Evolutionary conservation across 2,329 filamentous ascomycete species (phyloP).

Genomic region (Zelopaecilomyces penicillatus): DNA sequence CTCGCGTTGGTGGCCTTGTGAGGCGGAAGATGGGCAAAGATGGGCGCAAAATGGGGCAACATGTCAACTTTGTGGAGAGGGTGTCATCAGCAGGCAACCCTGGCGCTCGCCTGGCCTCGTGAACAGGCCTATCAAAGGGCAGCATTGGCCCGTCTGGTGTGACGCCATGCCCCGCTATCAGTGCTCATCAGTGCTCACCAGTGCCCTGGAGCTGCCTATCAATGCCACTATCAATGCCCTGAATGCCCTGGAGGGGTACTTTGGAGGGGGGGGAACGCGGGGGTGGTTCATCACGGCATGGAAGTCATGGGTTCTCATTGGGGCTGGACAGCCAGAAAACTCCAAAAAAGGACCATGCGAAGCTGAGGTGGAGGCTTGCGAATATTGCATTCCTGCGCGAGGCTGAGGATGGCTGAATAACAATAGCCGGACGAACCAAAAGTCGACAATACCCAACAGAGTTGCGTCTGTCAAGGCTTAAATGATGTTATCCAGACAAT

Average conservation of each 20-base stretch:
- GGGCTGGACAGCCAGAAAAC: no score
- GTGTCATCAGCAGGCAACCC: constrained; percentile 16
- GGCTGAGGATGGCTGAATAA: no score
- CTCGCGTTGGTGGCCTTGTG: constrained; percentile 16
- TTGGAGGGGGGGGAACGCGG: background rate
- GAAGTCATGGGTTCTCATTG: no score
- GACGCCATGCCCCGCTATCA: background rate
- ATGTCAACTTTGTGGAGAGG: background rate
- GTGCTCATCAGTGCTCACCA: background rate
- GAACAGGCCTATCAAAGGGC: constrained; percentile 12
- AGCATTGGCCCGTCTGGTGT: background rate
- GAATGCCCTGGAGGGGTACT: background rate
- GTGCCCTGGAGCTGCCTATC: background rate
- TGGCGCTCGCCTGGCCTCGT: constrained; percentile 14
- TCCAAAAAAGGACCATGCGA: no score
- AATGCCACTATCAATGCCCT: background rate
- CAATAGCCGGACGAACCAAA: no score
- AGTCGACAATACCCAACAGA: no score
- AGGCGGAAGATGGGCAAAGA: constrained; percentile 6
- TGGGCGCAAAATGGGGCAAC: no score
- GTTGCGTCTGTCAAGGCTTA: no score
- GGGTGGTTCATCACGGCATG: no score
- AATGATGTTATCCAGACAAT: no score
- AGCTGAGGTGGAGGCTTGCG: no score
- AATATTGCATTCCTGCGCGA: no score